Evolutionary conservation across 768 basidiomycete species (phyloP).

Genomic region (Dentipellis fragilis): DNA sequence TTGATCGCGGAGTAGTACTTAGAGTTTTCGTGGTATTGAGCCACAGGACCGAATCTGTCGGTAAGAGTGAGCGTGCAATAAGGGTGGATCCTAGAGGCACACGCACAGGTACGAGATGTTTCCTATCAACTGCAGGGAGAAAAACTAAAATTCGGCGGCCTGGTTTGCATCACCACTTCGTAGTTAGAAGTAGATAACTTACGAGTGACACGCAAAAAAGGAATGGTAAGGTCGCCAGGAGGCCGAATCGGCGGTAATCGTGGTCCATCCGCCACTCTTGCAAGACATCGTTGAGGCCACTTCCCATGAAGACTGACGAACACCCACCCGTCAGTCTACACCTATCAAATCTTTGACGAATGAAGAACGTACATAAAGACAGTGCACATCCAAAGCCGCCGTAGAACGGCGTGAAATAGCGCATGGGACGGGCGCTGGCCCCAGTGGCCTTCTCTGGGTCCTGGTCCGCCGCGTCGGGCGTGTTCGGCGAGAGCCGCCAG

Average conservation of each 20-base stretch:
- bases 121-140: constrained; percentile 57
- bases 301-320: constrained; percentile 54
- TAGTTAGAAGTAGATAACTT: constrained; percentile 17
- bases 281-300: constrained; percentile 47
- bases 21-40: constrained; percentile 80
- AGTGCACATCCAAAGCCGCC: constrained; percentile 60
- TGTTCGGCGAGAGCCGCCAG: constrained; percentile 19
- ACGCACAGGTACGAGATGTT: constrained; percentile 57
- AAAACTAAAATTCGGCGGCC: constrained; percentile 45
- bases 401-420: constrained; percentile 65
- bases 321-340: not conserved
- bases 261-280: constrained; percentile 63
- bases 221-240: constrained; percentile 58
- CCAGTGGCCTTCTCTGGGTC: constrained; percentile 44
- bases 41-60: constrained; percentile 65
- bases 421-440: constrained; percentile 25
- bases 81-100: not conserved
- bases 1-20: constrained; percentile 68
- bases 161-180: not conserved
- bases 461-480: constrained; percentile 13
- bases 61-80: not conserved
- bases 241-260: constrained; percentile 49
- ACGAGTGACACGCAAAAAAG: constrained; percentile 71
- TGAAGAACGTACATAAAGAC: constrained; percentile 42
- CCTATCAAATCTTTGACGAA: not conserved